A percentile compares a stretch with the other conserved stretches of the same genome.
These are phyloP conservation scores for Fusarium sp. DNA, from an alignment of 2,329 filamentous ascomycete genomes.

Conservation along the genomic window DNA sequence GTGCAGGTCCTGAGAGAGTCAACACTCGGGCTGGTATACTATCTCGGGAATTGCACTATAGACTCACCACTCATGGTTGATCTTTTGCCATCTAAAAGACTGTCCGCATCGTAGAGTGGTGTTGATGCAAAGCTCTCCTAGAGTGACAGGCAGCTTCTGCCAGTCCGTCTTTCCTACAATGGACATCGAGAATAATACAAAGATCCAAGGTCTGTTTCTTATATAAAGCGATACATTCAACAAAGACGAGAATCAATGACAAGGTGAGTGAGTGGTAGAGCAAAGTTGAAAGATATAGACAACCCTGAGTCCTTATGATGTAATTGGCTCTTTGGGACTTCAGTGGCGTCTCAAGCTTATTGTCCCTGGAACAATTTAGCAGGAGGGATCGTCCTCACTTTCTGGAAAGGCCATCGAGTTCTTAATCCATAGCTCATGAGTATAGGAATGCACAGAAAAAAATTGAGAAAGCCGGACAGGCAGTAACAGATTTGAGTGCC, in stretches of 20 bases:
- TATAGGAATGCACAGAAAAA: not conserved
- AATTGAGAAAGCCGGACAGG: not conserved
- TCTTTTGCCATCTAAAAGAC: conserved; percentile 94
- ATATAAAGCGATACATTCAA: not conserved
- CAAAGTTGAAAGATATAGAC: conserved; percentile 13
- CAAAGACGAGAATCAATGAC: not conserved
- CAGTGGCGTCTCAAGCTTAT: not conserved
- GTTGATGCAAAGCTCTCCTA: conserved; percentile 91
- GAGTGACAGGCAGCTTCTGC: conserved; percentile 84
- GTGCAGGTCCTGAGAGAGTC: conserved; percentile 74
- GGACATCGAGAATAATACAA: conserved; percentile 46
- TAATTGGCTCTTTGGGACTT: conserved; percentile 7
- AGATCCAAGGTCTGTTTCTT: too few species aligned
- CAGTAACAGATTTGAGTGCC: not conserved
- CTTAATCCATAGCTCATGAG: not conserved
- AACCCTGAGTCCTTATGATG: conserved; percentile 18
- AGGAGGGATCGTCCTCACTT: not conserved
- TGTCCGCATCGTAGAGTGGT: conserved; percentile 95
- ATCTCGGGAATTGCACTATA: not conserved
- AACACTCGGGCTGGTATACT: not conserved
- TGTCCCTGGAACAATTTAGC: conserved; percentile 5
- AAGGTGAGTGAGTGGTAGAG: not conserved
- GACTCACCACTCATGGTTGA: conserved; percentile 81
- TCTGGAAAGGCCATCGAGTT: not conserved
- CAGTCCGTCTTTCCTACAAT: conserved; percentile 74